A percentile compares a stretch with the other conserved stretches of the same genome.
These are phyloP conservation scores for Kwoniella dejecticola DNA, from an alignment of 768 basidiomycete species.

Conservation along the genomic window DNA sequence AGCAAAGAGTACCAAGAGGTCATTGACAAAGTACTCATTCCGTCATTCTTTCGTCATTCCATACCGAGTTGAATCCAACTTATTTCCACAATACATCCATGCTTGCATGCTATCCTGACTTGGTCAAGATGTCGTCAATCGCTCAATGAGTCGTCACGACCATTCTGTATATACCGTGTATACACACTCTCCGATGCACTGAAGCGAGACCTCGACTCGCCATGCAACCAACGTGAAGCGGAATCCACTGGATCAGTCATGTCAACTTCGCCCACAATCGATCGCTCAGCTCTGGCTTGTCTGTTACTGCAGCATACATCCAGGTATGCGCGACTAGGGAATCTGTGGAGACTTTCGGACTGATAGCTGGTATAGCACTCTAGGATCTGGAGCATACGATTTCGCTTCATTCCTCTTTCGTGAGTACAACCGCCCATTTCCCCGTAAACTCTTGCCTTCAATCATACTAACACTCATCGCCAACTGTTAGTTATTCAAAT, in stretches of 20 bases:
- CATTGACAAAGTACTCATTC: too few relatives aligned
- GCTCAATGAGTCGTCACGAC: too few relatives aligned
- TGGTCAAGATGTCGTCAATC: too few relatives aligned
- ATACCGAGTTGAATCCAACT: too few relatives aligned
- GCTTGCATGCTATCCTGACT: too few relatives aligned
- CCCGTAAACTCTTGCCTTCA: not conserved
- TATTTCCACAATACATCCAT: too few relatives aligned
- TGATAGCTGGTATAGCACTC: constrained; percentile 5
- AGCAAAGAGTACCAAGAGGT: not conserved
- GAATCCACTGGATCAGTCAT: not conserved
- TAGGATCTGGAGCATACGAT: constrained; percentile 18
- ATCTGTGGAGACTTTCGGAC: not conserved
- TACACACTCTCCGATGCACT: too few relatives aligned
- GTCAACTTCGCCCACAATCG: not conserved
- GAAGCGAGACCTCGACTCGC: too few relatives aligned
- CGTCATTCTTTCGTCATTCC: too few relatives aligned
- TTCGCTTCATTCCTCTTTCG: constrained; percentile 25
- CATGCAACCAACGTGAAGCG: too few relatives aligned
- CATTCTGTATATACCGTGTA: too few relatives aligned
- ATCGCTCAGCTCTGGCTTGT: constrained; percentile 22
- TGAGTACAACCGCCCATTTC: not conserved
- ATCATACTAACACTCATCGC: too few relatives aligned
- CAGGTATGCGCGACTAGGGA: constrained; percentile 10
- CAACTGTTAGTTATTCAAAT: constrained; percentile 45
- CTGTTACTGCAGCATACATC: constrained; percentile 35